Percentiles rank a stretch among this genome's conserved stretches.
Conservation (phyloP, 2,329 filamentous ascomycete species). For the Trichoderma sp. region DNA sequence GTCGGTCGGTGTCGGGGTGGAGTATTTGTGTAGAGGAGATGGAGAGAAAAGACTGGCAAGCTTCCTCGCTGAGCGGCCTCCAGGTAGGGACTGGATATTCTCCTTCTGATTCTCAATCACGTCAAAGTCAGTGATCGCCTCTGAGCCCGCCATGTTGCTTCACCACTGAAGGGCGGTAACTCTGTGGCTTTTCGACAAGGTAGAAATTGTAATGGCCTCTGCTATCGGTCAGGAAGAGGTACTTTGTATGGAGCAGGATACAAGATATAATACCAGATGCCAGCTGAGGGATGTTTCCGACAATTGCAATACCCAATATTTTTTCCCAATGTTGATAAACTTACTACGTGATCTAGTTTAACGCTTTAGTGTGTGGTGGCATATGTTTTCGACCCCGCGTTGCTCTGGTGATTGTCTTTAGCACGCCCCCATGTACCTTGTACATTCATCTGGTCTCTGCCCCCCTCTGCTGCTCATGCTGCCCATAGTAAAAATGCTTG, state of each 20-base stretch:
- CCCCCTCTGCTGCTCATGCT: neutral
- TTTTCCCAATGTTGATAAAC: neutral
- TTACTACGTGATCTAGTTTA: neutral
- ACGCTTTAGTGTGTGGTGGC: neutral
- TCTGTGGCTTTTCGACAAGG: neutral
- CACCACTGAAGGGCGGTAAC: slow-evolving; percentile 23
- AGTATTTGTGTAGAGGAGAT: slow-evolving; percentile 54
- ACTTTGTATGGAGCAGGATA: neutral
- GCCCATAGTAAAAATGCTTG: neutral
- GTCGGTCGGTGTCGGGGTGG: slow-evolving; percentile 65
- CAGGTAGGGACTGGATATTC: slow-evolving; percentile 91
- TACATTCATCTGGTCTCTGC: neutral
- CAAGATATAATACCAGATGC: neutral
- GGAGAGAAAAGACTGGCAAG: slow-evolving; percentile 79
- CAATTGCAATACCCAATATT: neutral
- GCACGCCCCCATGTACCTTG: neutral
- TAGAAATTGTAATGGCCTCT: neutral
- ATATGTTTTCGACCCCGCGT: slow-evolving; percentile 13
- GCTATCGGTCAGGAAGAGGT: neutral
- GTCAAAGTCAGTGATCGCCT: slow-evolving; percentile 71
- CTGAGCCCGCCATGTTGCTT: slow-evolving; percentile 45
- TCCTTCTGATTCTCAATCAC: slow-evolving; percentile 96
- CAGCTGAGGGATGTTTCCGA: neutral
- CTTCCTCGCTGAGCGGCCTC: slow-evolving; percentile 82
- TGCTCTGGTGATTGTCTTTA: slow-evolving; percentile 11